Percentiles rank a stretch among this genome's conserved stretches.
phyloP scores from a whole-genome alignment of 2,329 filamentous ascomycete species.

The Aspergillus hiratsukae region DNA sequence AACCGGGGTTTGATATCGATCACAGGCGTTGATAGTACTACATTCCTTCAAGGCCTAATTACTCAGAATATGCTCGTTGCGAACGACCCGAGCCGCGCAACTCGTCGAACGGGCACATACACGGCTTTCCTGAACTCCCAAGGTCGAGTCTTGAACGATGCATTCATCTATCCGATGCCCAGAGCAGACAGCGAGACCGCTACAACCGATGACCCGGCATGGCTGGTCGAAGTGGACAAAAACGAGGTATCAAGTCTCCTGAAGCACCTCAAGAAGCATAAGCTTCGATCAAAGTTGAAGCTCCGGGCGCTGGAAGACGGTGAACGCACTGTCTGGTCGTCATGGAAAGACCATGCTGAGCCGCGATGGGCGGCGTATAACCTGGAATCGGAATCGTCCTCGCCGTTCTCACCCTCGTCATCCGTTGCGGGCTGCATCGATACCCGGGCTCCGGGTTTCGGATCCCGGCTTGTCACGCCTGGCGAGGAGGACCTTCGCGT shows the following conservation, averaged over 20 bases:
- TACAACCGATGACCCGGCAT: constrained; percentile 40
- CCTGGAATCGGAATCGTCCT: constrained; percentile 29
- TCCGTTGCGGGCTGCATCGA: constrained; percentile 34
- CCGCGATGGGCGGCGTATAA: constrained; percentile 38
- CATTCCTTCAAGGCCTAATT: constrained; percentile 83
- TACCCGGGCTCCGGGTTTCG: constrained; percentile 38
- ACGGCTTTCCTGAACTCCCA: constrained; percentile 80
- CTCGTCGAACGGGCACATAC: constrained; percentile 59
- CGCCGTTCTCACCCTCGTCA: constrained; percentile 25
- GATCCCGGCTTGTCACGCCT: constrained; percentile 35
- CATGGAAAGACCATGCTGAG: constrained; percentile 59
- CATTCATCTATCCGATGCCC: constrained; percentile 73
- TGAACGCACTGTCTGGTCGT: constrained; percentile 66
- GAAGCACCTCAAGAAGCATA: constrained; percentile 77
- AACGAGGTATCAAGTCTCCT: constrained; percentile 58
- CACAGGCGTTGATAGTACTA: constrained; percentile 70
- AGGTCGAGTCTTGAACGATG: constrained; percentile 81
- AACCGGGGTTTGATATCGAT: constrained; percentile 76
- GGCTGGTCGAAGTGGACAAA: constrained; percentile 79
- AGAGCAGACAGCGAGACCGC: constrained; percentile 21
- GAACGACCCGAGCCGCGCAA: constrained; percentile 34
- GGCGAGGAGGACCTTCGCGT: constrained; percentile 30
- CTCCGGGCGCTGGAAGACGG: constrained; percentile 61
- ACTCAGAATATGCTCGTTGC: constrained; percentile 63
- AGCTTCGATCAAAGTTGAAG: constrained; percentile 73